These are phyloP conservation scores for Ophiostoma piceae DNA, from an alignment of 2,329 filamentous ascomycete species.

Conservation along the genomic window DNA sequence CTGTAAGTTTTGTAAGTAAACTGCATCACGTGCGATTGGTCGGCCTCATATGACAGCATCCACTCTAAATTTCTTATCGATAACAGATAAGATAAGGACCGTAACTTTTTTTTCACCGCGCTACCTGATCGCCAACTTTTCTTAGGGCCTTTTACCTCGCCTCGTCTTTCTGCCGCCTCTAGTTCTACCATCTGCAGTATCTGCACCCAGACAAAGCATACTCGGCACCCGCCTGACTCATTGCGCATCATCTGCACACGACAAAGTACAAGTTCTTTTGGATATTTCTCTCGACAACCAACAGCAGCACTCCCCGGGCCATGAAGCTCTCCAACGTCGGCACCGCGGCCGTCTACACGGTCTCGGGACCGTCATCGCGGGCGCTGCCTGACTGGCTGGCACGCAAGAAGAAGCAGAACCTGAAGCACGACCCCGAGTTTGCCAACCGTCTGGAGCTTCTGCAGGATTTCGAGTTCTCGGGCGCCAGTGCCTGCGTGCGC, in stretches of 20 bases:
- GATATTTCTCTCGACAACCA: background rate
- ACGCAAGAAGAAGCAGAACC: slow-evolving; percentile 77
- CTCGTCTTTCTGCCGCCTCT: background rate
- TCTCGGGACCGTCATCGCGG: slow-evolving; percentile 81
- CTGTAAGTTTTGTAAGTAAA: background rate
- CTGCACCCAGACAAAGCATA: background rate
- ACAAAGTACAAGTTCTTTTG: background rate
- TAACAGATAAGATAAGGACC: slow-evolving; percentile 13
- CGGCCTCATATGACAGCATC: background rate
- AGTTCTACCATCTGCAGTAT: background rate
- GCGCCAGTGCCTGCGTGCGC: slow-evolving; percentile 74
- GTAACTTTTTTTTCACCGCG: slow-evolving; percentile 19
- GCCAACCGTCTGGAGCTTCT: slow-evolving; percentile 89
- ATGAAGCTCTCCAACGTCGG: slow-evolving; percentile 30
- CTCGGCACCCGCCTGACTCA: background rate
- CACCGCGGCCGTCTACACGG: slow-evolving; percentile 59
- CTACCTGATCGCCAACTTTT: slow-evolving; percentile 19
- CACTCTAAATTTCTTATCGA: slow-evolving; percentile 18
- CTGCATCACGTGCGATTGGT: slow-evolving; percentile 12
- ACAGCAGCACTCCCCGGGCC: background rate
- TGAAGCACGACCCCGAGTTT: slow-evolving; percentile 90
- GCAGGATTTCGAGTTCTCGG: slow-evolving; percentile 94
- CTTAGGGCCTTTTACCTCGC: background rate
- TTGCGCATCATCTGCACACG: background rate
- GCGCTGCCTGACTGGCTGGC: slow-evolving; percentile 94